phyloP scores from a whole-genome alignment of 371 early-diverging fungal genomes.

The Mortierella sp. region DNA sequence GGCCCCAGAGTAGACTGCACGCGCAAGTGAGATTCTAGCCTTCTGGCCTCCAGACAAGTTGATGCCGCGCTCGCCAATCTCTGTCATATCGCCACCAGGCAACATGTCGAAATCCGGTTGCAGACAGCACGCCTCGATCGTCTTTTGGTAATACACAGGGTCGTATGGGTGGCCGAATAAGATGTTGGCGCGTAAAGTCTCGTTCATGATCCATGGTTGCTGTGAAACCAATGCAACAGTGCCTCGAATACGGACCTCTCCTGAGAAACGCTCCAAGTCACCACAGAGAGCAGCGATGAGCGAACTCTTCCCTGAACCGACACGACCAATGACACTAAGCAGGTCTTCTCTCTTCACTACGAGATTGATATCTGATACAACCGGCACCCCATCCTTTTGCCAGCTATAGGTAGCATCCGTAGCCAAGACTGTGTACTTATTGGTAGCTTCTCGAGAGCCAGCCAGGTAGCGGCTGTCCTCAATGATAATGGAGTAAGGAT shows the following conservation, averaged over 20 bases:
- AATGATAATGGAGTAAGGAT: constrained; percentile 67
- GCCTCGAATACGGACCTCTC: constrained; percentile 79
- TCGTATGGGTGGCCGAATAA: constrained; percentile 89
- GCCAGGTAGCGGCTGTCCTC: constrained; percentile 29
- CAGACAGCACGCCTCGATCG: constrained; percentile 63
- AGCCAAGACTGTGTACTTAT: constrained; percentile 42
- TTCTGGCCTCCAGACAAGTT: constrained; percentile 90
- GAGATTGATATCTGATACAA: constrained; percentile 74
- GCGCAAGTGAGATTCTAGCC: constrained; percentile 77
- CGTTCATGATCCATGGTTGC: constrained; percentile 94
- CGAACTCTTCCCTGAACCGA: constrained; percentile 90
- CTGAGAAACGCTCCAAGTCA: constrained; percentile 81
- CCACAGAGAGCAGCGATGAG: constrained; percentile 86
- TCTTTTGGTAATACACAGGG: constrained; percentile 77
- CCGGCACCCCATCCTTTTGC: constrained; percentile 61
- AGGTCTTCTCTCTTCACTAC: constrained; percentile 71
- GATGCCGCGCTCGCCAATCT: constrained; percentile 96
- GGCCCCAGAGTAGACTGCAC: constrained; percentile 96
- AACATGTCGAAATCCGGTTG: constrained; percentile 83
- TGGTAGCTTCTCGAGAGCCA: constrained; percentile 26
- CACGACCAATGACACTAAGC: constrained; percentile 86
- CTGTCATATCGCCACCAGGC: constrained; percentile 87
- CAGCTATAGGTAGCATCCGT: constrained; percentile 69
- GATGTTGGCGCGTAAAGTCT: constrained; percentile 91
- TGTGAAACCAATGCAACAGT: constrained; percentile 91